Base-by-base conservation (phyloP, 257 asterid species). In the Nemophila menziesii region DNA sequence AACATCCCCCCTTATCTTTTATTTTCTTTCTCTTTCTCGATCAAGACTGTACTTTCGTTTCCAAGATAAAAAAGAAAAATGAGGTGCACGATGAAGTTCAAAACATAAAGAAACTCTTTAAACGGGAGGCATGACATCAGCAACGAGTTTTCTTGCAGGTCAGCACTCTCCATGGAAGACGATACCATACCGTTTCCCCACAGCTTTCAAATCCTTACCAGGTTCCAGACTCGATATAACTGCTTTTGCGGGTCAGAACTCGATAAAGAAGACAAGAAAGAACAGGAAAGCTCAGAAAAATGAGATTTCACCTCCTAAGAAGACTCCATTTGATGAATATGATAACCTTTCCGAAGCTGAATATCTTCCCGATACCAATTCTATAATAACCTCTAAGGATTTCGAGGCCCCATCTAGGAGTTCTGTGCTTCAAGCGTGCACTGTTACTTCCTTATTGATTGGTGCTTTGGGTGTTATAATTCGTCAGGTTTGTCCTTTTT, bases 371-470 rank as follows among this genome's bases (percentile, higher is more conserved):
- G 63, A 63, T 36, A 68, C 37, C 33, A 65, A 56, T 44, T 33
- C 39, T 16, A 46, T 23, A 20, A 18, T 51, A 13, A 41, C 52
- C 52, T 46, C 50, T 26, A 58, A 27, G 41, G 39, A n/a, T 27
- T 34, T 42, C 18, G 72, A 73, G 49, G 20, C 57, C 51, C 78
- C 95, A 29, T 75, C 95, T 43, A 63, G 95, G 55, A 50, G 44
- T 57, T 71, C 70, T 59, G 97, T 87, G 66, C 92, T 87, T 65
- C 86, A 56, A 61, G 92, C 97, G 13, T 87, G 97, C 71, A 60
- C 70, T 2, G 29, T 73, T 49, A 77, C 97, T 33, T 87, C 75
- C 54, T 74, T 71, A 56, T 57, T 64, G 2, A 82, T 87, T 11
- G 79, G 70, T 33, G 76, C 66, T 50, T 55, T 80, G 34, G 95